phyloP scores from a whole-genome alignment of 495 filamentous ascomycete species.

The Stereocaulon alpinum region DNA sequence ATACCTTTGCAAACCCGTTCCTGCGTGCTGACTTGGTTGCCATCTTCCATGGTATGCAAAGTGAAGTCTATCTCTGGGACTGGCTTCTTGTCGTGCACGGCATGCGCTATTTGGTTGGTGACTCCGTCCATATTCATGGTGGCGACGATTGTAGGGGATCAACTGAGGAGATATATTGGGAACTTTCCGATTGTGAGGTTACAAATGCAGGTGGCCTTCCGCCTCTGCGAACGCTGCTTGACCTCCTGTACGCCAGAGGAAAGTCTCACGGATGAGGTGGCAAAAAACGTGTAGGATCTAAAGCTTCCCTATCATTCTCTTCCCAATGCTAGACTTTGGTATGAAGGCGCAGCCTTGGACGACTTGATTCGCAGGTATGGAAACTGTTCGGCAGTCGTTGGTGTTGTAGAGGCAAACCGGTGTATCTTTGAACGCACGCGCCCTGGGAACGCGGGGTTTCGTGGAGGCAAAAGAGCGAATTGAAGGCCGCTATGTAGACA shows the following conservation, averaged over 20 bases:
- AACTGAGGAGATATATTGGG: not conserved
- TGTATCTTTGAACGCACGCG: constrained; percentile 9
- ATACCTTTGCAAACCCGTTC: constrained; percentile 97
- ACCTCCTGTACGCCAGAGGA: not conserved
- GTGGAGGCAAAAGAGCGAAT: not conserved
- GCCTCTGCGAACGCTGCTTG: constrained; percentile 10
- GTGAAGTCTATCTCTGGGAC: constrained; percentile 97
- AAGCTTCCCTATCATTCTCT: not conserved
- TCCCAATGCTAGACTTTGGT: not conserved
- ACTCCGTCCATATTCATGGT: constrained; percentile 5
- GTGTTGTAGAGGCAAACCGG: not conserved
- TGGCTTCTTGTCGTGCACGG: constrained; percentile 84
- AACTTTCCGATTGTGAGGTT: not conserved
- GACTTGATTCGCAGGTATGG: not conserved
- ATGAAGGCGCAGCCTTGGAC: not conserved
- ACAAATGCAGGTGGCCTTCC: not conserved
- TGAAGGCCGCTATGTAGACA: not conserved
- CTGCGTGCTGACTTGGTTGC: constrained; percentile 81
- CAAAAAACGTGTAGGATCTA: not conserved
- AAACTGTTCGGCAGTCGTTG: not conserved
- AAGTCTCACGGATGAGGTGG: not conserved
- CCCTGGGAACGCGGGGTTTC: constrained; percentile 1
- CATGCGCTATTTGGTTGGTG: constrained; percentile 41
- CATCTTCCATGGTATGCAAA: constrained; percentile 96
- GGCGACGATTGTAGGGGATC: not conserved